Percentiles rank a stretch among this genome's conserved stretches.
Conservation (phyloP, 1,284 basidiomycete species). For the Puccinia novopanici region DNA sequence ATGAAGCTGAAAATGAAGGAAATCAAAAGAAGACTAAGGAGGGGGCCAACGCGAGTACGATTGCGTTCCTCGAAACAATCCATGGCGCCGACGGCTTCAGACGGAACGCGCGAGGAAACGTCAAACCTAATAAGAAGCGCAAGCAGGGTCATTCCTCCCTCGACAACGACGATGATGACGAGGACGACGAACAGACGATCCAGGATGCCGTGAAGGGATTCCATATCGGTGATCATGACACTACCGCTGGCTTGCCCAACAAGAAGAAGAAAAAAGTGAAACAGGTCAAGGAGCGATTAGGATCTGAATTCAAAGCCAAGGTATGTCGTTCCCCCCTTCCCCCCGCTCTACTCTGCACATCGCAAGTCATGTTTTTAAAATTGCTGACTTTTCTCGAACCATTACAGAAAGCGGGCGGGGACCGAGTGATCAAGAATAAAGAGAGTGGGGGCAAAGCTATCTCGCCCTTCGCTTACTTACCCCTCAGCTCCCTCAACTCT, state of each 20-base stretch:
- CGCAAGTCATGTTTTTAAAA: too few relatives aligned
- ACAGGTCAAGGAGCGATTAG: conserved; percentile 67
- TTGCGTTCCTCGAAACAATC: conserved; percentile 78
- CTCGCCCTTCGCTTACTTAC: conserved; percentile 90
- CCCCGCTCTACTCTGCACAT: not conserved
- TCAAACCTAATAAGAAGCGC: conserved; percentile 92
- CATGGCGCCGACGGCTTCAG: conserved; percentile 85
- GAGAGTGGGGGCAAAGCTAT: conserved; percentile 72
- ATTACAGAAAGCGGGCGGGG: conserved; percentile 77
- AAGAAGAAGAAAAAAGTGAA: conserved; percentile 64
- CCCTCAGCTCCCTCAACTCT: conserved; percentile 58
- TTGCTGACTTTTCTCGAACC: not conserved
- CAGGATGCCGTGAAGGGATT: conserved; percentile 53
- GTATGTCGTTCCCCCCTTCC: conserved; percentile 67
- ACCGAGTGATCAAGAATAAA: not conserved
- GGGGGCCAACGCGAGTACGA: conserved; percentile 66
- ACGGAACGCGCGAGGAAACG: conserved; percentile 75
- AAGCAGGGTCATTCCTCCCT: conserved; percentile 76
- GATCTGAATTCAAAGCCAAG: conserved; percentile 74
- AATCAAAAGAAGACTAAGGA: conserved; percentile 48
- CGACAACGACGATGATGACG: conserved; percentile 64
- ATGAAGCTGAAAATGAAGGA: conserved; percentile 62
- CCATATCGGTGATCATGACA: conserved; percentile 65
- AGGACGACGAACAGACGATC: conserved; percentile 63
- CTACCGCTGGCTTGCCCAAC: conserved; percentile 58